Base-by-base conservation (phyloP, 1,139 yeast genomes). In the Hyphopichia buzzinii region DNA sequence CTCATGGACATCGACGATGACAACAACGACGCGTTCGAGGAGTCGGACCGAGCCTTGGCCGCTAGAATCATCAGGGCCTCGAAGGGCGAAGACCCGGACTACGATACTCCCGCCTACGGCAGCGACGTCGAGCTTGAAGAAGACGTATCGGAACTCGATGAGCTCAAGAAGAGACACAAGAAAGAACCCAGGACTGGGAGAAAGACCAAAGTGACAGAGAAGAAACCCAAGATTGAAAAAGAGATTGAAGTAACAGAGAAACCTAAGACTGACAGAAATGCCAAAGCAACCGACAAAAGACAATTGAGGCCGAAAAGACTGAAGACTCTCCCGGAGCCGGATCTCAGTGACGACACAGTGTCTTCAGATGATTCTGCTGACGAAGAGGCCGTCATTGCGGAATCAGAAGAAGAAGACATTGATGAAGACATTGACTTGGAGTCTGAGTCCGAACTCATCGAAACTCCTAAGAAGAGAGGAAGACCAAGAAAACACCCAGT, bases 1-100 rank as follows among this genome's bases (percentile, higher is more conserved):
- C 50, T 59, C 28, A 53, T 66, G 59, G 61, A 58, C 8, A 63
- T 54, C 3, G 59, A 49, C 3, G 42, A 42, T 10, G 60, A 50
- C 13, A 52, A 55, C 7, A 64, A 55, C 15, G 67, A 61, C 12
- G 50, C 46, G 24, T 47, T 60, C 31, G 46, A 50, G 24, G 44
- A 46, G 19, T 66, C 69, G 31, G 84, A 80, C 29, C 46, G 55
- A 13, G 54, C 52, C 3, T 49, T 79, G 25, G 83, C 84, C 0
- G 80, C 77, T 39, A 39, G 51, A 10, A 64, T 67, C 24, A 60
- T 67, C 14, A 38, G 44, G 24, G 52, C 54, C 30, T 62, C 71
- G 1, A 23, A 24, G 23, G 50, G 45, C n/a, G 19, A 22, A 4
- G 38, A 17, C 2, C 42, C 37, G 8, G 39, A 39, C 3, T 37